Evolutionary conservation across 106 monocot genomes (phyloP).

Genomic region (Chionographis japonica): DNA sequence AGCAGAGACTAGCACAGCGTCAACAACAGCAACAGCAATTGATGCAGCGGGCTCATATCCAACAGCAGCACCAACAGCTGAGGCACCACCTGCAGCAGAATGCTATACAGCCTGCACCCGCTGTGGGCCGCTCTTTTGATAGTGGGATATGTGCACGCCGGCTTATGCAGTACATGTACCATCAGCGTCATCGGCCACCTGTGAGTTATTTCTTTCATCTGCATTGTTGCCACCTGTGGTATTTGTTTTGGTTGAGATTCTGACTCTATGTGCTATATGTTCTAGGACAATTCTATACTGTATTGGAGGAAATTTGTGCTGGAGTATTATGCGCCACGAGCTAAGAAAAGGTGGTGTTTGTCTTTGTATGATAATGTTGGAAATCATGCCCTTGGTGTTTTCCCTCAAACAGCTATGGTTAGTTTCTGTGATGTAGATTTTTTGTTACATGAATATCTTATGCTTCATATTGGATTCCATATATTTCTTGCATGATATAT

Average conservation of each 20-base stretch:
- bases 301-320: constrained; percentile 93
- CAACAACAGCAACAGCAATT: constrained; percentile 71
- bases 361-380: constrained; percentile 72
- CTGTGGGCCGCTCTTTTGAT: constrained; percentile 40
- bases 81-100: constrained; percentile 48
- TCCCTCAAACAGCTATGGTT: constrained; percentile 77
- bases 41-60: constrained; percentile 51
- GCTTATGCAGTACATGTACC: constrained; percentile 94
- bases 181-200: constrained; percentile 67
- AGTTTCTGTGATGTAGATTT: constrained; percentile 20
- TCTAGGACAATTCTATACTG: constrained; percentile 73
- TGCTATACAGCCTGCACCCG: constrained; percentile 31
- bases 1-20: constrained; percentile 56
- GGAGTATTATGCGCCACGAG: constrained; percentile 82
- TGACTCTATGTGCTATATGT: background rate
- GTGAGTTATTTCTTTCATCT: constrained; percentile 38
- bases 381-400: constrained; percentile 56
- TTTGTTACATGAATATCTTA: background rate
- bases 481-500: too few species aligned
- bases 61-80: constrained; percentile 48
- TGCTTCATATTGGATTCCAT: background rate
- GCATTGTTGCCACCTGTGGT: background rate
- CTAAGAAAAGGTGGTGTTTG: constrained; percentile 89
- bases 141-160: constrained; percentile 71
- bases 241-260: background rate